Evolutionary conservation across 148 eudicot species (phyloP), one percentile per base, ranked within the genome.

Genomic region (Vaccinium myrtillus): DNA sequence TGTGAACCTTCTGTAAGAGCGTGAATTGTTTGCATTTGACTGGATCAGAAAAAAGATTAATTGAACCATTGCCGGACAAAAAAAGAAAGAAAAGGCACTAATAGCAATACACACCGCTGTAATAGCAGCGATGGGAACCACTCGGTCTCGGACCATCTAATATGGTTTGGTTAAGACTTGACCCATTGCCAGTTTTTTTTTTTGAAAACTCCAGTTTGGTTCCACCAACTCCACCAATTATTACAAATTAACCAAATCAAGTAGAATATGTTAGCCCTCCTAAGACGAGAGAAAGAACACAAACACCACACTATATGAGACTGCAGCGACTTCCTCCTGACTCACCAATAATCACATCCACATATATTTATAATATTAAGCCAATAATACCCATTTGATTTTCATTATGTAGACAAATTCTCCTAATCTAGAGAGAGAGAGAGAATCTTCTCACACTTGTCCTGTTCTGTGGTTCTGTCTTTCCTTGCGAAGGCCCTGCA

Each of bases 151-250:
- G 74, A 69, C 43, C 39, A 69, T 25, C 39, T 12, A 4, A 69
- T 27, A 69, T 27, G 74, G 43, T 27, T 69, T 69, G 43, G 74
- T 69, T 30, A 69, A 69, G 43, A 69, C 74, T 69, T 13, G 74
- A 69, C 32, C 74, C 74, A 69, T 32, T 69, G 43, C 74, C n/a
- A n/a, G n/a, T n/a, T n/a, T n/a, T n/a, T n/a, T n/a, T n/a, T n/a
- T n/a, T n/a, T n/a, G n/a, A n/a, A n/a, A n/a, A n/a, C n/a, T n/a
- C n/a, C n/a, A n/a, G 74, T 30, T 14, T 69, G 0, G 74, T 69
- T 53, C 74, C 74, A 69, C 13, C 74, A 69, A 69, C 74, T 69
- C 74, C 74, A 27, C 74, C 74, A 69, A 69, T 30, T 27, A 27
- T 69, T 12, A 30, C 19, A 69, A 27, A 69, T 69, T 69, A 32